Percentiles rank a stretch among this genome's conserved stretches.
Evolutionary conservation across 441 rosid genomes (phyloP).

Genomic region (Eugenia klotzschiana): DNA sequence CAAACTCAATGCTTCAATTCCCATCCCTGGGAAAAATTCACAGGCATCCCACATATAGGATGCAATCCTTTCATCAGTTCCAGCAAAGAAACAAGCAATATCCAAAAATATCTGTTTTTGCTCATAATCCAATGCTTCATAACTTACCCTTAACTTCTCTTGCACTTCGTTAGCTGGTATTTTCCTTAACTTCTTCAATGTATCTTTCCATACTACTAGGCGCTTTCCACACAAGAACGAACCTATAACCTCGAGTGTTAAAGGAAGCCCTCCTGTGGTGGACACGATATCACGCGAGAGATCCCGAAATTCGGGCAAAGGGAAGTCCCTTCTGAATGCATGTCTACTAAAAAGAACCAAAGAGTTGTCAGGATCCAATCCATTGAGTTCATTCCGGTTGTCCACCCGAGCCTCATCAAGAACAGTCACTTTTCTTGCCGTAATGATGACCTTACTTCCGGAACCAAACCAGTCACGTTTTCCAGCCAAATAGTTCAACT

Average conservation of each 20-base stretch:
- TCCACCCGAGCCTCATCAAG: neutral
- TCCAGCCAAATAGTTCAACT: neutral
- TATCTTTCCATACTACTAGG: neutral
- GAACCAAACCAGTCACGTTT: neutral
- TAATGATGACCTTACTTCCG: neutral
- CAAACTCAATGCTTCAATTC: neutral
- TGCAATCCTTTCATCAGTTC: neutral
- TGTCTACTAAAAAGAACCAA: neutral
- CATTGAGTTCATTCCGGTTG: neutral
- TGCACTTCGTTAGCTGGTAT: neutral
- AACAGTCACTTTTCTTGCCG: neutral
- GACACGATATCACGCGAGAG: neutral
- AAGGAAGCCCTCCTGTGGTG: neutral
- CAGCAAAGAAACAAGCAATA: neutral
- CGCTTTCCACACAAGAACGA: neutral
- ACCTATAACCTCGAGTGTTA: neutral
- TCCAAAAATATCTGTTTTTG: neutral
- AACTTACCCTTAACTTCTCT: neutral
- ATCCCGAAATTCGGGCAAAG: neutral
- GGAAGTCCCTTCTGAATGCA: neutral
- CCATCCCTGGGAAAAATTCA: neutral
- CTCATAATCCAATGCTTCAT: neutral
- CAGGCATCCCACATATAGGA: neutral
- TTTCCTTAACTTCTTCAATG: neutral
- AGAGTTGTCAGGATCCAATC: neutral